Percentiles rank a stretch among this genome's conserved stretches.
These are phyloP conservation scores for cucumber (Cucumis sativus) DNA, from an alignment of 306 rosid genomes.

Conservation along the genomic window DNA sequence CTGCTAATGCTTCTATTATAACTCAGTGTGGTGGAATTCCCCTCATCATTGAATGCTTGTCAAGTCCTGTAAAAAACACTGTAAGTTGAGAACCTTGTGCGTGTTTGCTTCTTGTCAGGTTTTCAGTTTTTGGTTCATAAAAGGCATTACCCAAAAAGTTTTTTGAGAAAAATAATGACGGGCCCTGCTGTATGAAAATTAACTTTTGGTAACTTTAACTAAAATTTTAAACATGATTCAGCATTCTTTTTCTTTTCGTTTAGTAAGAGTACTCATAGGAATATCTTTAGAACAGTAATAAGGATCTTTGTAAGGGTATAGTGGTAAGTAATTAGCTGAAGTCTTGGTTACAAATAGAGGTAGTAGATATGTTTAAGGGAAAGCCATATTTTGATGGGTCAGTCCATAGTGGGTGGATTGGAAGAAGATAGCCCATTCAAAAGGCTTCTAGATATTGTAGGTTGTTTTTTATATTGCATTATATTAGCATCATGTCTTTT, in stretches of 20 bases:
- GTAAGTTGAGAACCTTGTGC: conserved; percentile 32
- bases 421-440: background rate
- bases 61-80: conserved; percentile 85
- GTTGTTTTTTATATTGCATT: background rate
- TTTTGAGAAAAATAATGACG: background rate
- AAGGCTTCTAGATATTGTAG: background rate
- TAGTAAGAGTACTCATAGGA: too few relatives aligned
- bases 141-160: background rate
- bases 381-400: background rate
- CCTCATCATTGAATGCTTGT: conserved; percentile 62
- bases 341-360: background rate
- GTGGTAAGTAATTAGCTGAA: background rate
- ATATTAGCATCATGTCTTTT: too few relatives aligned
- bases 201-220: background rate
- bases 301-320: background rate
- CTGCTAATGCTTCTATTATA: conserved; percentile 46
- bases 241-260: background rate
- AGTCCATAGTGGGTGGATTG: background rate
- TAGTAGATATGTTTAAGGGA: background rate
- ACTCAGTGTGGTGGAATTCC: conserved; percentile 52
- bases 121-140: background rate
- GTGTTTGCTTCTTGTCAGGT: conserved; percentile 4
- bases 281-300: background rate
- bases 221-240: background rate
- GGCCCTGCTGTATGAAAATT: background rate